phyloP scores from a whole-genome alignment of 2,329 filamentous ascomycete species.

The Penicillium vulpinum region DNA sequence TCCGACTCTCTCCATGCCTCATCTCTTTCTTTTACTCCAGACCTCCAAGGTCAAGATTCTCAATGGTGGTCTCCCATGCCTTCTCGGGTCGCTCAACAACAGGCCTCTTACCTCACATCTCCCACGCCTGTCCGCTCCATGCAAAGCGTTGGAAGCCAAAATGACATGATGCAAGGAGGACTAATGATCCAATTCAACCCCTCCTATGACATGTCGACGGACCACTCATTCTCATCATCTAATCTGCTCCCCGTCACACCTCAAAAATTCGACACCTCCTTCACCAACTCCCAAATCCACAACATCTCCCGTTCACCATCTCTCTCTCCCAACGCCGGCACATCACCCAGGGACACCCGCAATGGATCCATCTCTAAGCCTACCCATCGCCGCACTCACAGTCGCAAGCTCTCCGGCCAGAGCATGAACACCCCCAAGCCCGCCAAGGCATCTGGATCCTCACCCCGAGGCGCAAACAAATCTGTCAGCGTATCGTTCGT shows the following conservation, averaged over 20 bases:
- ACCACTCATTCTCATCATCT: conserved; percentile 31
- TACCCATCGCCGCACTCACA: conserved; percentile 39
- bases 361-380: conserved; percentile 27
- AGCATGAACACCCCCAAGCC: conserved; percentile 35
- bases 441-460: conserved; percentile 33
- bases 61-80: conserved; percentile 47
- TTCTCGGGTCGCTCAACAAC: conserved; percentile 36
- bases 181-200: conserved; percentile 44
- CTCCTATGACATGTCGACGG: conserved; percentile 36
- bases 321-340: conserved; percentile 37
- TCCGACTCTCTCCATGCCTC: conserved; percentile 40
- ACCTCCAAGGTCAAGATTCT: conserved; percentile 38
- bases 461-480: conserved; percentile 34
- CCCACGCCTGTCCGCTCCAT: conserved; percentile 37
- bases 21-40: conserved; percentile 41
- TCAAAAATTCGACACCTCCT: conserved; percentile 31
- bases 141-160: conserved; percentile 30
- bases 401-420: conserved; percentile 43
- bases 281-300: conserved; percentile 31
- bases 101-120: conserved; percentile 38
- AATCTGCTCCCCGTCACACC: conserved; percentile 23
- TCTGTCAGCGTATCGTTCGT: conserved; percentile 68
- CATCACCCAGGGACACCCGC: conserved; percentile 31
- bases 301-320: conserved; percentile 39
- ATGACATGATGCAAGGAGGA: conserved; percentile 40